A percentile compares a stretch with the other conserved stretches of the same genome.
Conservation (phyloP, 192 early-diverging fungal species). For the Funneliformis mosseae region DNA sequence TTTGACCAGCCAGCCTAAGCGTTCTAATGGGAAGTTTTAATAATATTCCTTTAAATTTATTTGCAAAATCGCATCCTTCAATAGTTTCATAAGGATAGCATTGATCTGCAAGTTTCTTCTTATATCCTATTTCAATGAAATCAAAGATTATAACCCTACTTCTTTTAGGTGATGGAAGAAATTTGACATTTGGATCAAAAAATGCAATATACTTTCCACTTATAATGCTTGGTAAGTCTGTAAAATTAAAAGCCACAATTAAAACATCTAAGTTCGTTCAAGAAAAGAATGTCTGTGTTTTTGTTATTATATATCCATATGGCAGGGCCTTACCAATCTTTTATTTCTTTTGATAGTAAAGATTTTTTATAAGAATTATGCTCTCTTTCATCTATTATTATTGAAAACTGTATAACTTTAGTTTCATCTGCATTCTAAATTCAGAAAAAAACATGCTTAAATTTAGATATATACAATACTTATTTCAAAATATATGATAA, state of each 20-base stretch:
- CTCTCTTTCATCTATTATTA: slow-evolving; percentile 23
- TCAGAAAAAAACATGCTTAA: slow-evolving; percentile 14
- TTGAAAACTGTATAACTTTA: neutral
- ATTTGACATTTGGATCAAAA: slow-evolving; percentile 32
- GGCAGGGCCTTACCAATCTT: slow-evolving; percentile 35
- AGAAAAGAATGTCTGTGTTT: slow-evolving; percentile 14
- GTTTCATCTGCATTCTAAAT: slow-evolving; percentile 43
- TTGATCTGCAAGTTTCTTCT: neutral
- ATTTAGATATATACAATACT: neutral
- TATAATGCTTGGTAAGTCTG: slow-evolving; percentile 35
- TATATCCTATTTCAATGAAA: neutral
- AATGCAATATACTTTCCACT: slow-evolving; percentile 29
- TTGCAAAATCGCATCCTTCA: neutral
- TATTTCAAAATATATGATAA: neutral
- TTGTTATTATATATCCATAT: slow-evolving; percentile 35
- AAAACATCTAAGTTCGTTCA: slow-evolving; percentile 31
- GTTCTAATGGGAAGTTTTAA: neutral
- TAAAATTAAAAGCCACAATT: slow-evolving; percentile 27
- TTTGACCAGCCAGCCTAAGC: neutral
- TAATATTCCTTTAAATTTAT: neutral
- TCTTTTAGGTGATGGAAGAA: slow-evolving; percentile 17
- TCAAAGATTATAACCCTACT: neutral
- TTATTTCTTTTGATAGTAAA: slow-evolving; percentile 12
- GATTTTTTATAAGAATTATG: neutral
- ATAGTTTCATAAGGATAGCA: neutral